Base-by-base conservation (phyloP, 257 asterid species). In the Marsdenia floribunda region DNA sequence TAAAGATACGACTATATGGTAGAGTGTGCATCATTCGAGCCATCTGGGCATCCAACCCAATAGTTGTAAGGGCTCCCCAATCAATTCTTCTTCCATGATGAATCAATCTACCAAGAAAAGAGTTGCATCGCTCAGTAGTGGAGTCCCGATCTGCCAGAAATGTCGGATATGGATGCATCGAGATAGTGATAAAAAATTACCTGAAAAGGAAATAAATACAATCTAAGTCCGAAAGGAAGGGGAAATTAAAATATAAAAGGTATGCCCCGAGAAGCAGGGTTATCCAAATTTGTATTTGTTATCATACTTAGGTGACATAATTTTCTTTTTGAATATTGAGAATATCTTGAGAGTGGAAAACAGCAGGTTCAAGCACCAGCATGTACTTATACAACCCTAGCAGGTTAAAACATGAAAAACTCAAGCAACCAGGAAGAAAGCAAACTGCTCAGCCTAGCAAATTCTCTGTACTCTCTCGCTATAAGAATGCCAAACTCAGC, bases 151-250 rank as follows among this genome's bases (percentile, higher is more conserved):
- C n/a, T n/a, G n/a, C n/a, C n/a, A n/a, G n/a, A n/a, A n/a, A n/a
- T n/a, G n/a, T n/a, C n/a, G n/a, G n/a, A n/a, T n/a, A n/a, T n/a
- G n/a, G n/a, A n/a, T n/a, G n/a, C n/a, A n/a, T n/a, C n/a, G n/a
- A n/a, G n/a, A n/a, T n/a, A n/a, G n/a, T n/a, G n/a, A n/a, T n/a
- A n/a, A n/a, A n/a, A n/a, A 76, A 40, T 76, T 83, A 75, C 78
- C 90, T 89, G 87, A 81, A 80, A 67, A 80, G 6, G 74, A 73
- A 76, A 55, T 22, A 44, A n/a, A 68, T 21, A 2, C 33, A 57
- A 21, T 49, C 63, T 52, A 65, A 78, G 69, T 42, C 35, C 52
- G 22, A 52, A 68, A 24, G 21, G 52, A 26, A 65, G 55, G 26
- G 59, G 26, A 58, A 66, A 78, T 7, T 64, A 53, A 64, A 37